phyloP scores from a whole-genome alignment of 2,329 filamentous ascomycete genomes.

The Chaetomium olivaceum region DNA sequence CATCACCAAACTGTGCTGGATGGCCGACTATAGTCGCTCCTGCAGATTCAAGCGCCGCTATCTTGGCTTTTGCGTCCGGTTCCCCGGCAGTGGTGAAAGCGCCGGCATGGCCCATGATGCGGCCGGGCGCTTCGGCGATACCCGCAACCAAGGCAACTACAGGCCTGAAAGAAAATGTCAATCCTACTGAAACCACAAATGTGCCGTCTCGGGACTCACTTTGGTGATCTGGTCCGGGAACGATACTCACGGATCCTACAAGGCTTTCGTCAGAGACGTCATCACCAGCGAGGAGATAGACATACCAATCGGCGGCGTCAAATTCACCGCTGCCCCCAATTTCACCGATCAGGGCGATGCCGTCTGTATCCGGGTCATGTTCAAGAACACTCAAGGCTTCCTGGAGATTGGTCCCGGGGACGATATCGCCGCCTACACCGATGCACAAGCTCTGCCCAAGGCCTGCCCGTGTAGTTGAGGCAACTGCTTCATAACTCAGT shows the following conservation, averaged over 20 bases:
- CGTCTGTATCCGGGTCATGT: conserved; percentile 66
- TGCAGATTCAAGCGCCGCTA: conserved; percentile 62
- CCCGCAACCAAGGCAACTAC: conserved; percentile 73
- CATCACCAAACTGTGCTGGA: conserved; percentile 70
- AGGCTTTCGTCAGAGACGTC: neutral
- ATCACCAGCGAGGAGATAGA: neutral
- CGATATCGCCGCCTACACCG: conserved; percentile 74
- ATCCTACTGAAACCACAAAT: neutral
- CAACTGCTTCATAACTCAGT: conserved; percentile 77
- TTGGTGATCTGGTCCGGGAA: conserved; percentile 57
- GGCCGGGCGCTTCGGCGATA: conserved; percentile 60
- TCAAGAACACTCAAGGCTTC: conserved; percentile 69
- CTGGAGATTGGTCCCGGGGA: conserved; percentile 73
- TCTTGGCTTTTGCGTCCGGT: conserved; percentile 64
- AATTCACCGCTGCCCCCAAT: conserved; percentile 69
- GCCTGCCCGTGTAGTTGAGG: conserved; percentile 70
- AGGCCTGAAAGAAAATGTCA: conserved; percentile 49
- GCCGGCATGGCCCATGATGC: conserved; percentile 78
- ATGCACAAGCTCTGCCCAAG: conserved; percentile 76
- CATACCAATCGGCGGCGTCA: conserved; percentile 65
- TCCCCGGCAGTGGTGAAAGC: conserved; percentile 70
- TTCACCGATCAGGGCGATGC: conserved; percentile 72
- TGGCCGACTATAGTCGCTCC: conserved; percentile 73
- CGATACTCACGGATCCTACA: conserved; percentile 65
- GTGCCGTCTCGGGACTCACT: conserved; percentile 48